Base-by-base conservation (phyloP, 495 filamentous ascomycete genomes). In the Articulospora tetracladia region DNA sequence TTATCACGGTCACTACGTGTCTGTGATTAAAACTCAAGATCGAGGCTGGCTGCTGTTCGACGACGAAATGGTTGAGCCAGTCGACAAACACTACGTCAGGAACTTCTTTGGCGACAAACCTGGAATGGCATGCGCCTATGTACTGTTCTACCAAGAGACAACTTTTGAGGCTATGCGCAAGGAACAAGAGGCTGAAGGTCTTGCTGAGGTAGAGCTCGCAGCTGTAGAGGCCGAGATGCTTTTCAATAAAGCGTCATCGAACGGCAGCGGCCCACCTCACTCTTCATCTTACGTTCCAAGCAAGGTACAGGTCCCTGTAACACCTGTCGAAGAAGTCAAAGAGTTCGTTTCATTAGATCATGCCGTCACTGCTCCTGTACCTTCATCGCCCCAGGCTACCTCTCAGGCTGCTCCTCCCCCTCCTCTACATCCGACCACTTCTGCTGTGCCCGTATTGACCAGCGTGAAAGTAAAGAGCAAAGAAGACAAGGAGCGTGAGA, bases 101-200 rank as follows among this genome's bases (percentile, higher is more conserved):
- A 98, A 96, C 69, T 98, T 98, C 75, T 98, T 98, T 68, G 94
- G 94, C 25, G 94, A 97, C 68, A 87, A 89, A 62, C 89, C 91
- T 17, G 91, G 91, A 1, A 81, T 92, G 70, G 95, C 94, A 20
- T 97, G 92, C 73, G 94, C 94, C 22, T 98, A 98, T 67, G 93
- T 98, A 20, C 77, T 98, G 1, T 98, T 98, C 73, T 98, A 98
- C 69, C 94, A 97, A 69, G 93, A 98, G 71, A 97, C 93, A 1
- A 96, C 92, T 1, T 76, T 92, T 20, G 94, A 98, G 70, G 92
- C 90, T 52, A 85, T 98, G 49, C 80, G 88, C 63, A 87, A 78
- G 57, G 83, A 86, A 65, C 87, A 97, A 72, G 91, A 96, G 62
- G 86, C 86, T 24, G 93, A 97, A 70, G 87, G 87, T 24, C 72